phyloP scores from a whole-genome alignment of 2,329 filamentous ascomycete genomes.

The Fusarium pseudonygamai region DNA sequence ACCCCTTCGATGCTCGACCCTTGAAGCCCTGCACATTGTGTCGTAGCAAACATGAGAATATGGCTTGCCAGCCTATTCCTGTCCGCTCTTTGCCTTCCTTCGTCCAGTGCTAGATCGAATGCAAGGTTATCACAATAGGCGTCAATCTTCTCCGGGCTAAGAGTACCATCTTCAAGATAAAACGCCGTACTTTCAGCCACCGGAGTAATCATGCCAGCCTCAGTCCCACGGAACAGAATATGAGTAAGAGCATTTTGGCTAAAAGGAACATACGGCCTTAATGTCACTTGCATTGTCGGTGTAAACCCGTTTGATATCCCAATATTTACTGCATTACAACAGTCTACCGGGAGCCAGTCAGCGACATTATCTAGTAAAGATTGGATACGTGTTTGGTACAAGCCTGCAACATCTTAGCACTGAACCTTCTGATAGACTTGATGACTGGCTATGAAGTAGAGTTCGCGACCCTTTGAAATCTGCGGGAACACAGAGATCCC shows the following conservation, averaged over 20 bases:
- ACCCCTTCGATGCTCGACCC: background rate
- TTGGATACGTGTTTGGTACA: background rate
- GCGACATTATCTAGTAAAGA: background rate
- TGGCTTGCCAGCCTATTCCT: background rate
- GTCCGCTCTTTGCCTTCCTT: background rate
- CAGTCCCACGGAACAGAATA: background rate
- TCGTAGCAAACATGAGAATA: background rate
- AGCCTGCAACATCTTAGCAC: background rate
- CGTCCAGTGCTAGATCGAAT: background rate
- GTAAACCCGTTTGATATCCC: background rate
- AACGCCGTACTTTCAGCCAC: background rate
- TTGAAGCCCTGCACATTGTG: background rate
- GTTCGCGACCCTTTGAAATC: background rate
- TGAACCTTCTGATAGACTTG: accelerated
- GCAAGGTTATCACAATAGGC: background rate
- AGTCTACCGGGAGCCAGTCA: background rate
- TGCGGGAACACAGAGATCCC: background rate
- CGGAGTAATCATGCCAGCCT: background rate
- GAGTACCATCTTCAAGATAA: background rate
- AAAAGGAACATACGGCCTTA: background rate
- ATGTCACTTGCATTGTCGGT: background rate
- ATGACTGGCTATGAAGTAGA: background rate
- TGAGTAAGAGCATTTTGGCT: background rate
- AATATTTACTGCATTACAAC: background rate
- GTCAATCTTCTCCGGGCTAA: background rate